Evolutionary conservation across 805 yeast species (phyloP), one percentile per base, ranked within the genome.

Genomic region (Starmera pachycereana): DNA sequence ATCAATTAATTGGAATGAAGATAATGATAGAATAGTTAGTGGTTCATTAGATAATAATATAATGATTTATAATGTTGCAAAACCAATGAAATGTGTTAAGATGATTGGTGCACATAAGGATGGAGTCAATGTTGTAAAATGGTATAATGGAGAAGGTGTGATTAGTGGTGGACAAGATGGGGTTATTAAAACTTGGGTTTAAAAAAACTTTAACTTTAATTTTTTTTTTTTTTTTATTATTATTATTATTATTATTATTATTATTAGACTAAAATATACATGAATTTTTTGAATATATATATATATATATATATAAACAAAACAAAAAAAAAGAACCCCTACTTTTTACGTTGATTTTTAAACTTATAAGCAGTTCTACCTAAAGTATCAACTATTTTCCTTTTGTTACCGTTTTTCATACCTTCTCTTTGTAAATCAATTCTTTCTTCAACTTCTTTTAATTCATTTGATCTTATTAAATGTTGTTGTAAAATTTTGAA

Each of bases 351-450:
- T 54, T 76, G 77, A 50, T 74, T 81, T 57, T 81, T 85, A 95
- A 97, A 90, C 63, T 86, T 86, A 65, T 74, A 92, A 3, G 71
- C 68, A 0, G 74, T 73, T 41, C 73, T 72, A 4, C 97, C 97
- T 29, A 75, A 71, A 12, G 70, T 64, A 41, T 71, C 81, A 3
- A 71, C 67, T 6, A 81, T 58, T 65, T 88, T 88, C 71, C 81
- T 83, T 63, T 84, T 85, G 44, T 78, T 76, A 1, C 97, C 97
- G 48, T 79, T 82, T 58, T 86, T 86, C 95, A 90, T 87, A 40
- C 88, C 71, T 54, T 89, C 95, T 45, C 83, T 76, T 52, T 88
- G 94, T 41, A 74, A 51, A 41, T 82, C 84, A 77, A 89, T 77
- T 52, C 78, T 74, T 33, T 69, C 70, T 53, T 86, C 81, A 13